These are phyloP conservation scores for Ajuga chamaepitys DNA, from an alignment of 257 asterid genomes.

Conservation along the genomic window DNA sequence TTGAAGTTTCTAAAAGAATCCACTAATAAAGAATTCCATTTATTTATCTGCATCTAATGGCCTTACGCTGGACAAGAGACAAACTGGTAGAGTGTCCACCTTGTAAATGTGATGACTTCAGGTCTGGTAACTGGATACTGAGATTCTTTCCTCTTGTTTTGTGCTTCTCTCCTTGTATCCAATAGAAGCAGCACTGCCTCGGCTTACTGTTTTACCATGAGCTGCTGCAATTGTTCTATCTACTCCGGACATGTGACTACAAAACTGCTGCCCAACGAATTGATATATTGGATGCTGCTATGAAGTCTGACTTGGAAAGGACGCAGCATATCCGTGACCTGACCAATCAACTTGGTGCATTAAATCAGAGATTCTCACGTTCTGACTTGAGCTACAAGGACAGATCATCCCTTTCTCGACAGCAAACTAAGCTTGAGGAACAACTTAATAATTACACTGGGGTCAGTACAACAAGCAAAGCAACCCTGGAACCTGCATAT, in stretches of 20 bases:
- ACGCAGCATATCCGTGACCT: constrained; percentile 58
- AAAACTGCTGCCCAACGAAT: constrained; percentile 79
- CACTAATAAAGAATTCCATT: background rate
- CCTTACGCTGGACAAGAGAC: background rate
- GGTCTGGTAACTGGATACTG: constrained; percentile 19
- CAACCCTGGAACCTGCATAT: constrained; percentile 75
- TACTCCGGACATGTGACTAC: constrained; percentile 88
- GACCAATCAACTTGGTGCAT: constrained; percentile 52
- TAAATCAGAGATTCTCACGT: constrained; percentile 55
- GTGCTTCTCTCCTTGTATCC: constrained; percentile 17
- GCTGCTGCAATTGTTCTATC: constrained; percentile 90
- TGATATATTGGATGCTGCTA: constrained; percentile 73
- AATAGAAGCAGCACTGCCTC: constrained; percentile 72
- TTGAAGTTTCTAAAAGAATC: background rate
- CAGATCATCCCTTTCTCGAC: constrained; percentile 62
- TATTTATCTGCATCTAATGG: background rate
- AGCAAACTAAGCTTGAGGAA: constrained; percentile 57
- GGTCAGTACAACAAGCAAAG: constrained; percentile 37
- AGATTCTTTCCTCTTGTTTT: background rate
- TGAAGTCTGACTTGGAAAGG: constrained; percentile 78
- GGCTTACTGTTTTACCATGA: constrained; percentile 76
- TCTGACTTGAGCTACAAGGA: constrained; percentile 57
- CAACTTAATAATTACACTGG: constrained; percentile 48
- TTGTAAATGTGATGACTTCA: background rate
- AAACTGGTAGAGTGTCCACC: background rate